A percentile compares a stretch with the other conserved stretches of the same genome.
Evolutionary conservation across 192 early-diverging fungal species (phyloP).

Genomic region (Podila horticola): DNA sequence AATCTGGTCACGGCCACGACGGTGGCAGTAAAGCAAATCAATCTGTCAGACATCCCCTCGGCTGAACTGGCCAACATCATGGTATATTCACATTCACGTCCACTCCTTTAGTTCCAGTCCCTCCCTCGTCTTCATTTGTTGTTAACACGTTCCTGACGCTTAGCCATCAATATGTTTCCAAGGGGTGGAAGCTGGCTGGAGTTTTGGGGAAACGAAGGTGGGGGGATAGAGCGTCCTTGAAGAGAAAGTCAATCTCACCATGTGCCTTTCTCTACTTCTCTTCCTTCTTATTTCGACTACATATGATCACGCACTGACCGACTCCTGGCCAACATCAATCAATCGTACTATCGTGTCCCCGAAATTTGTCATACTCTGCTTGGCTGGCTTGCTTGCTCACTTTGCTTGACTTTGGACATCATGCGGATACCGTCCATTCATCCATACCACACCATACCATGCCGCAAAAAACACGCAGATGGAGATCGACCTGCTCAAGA

Average conservation of each 20-base stretch:
- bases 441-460: no score
- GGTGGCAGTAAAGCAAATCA: constrained; percentile 79
- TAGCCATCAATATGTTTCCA: not conserved
- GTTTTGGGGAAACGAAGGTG: not conserved
- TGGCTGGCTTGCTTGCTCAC: no score
- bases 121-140: not conserved
- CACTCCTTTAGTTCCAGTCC: no score
- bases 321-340: not conserved
- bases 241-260: not conserved
- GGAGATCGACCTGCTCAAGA: constrained; percentile 62
- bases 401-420: no score
- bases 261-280: not conserved
- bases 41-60: constrained; percentile 55
- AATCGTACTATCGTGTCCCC: not conserved
- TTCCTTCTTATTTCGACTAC: constrained; percentile 9
- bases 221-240: not conserved
- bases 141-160: constrained; percentile 5
- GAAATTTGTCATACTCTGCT: no score
- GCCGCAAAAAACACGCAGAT: constrained; percentile 33
- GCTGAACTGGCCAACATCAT: constrained; percentile 54
- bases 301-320: constrained; percentile 9
- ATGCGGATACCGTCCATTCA: no score
- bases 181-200: not conserved
- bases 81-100: constrained; percentile 22
- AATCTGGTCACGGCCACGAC: constrained; percentile 73